These are phyloP conservation scores for Trichosporon ovoides DNA, from an alignment of 1,284 basidiomycete species.

Conservation along the genomic window DNA sequence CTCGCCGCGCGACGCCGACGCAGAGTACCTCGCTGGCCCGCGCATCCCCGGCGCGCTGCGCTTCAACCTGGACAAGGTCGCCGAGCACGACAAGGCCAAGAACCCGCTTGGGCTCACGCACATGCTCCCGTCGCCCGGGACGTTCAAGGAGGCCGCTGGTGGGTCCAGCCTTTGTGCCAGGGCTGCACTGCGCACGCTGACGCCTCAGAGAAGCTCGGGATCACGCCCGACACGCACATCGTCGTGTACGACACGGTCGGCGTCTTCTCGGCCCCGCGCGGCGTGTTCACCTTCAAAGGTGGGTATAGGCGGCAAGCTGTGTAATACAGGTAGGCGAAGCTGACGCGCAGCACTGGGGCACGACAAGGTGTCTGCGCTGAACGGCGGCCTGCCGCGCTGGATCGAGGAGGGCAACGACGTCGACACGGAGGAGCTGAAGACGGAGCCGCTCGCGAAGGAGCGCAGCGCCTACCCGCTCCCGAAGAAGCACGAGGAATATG, in stretches of 20 bases:
- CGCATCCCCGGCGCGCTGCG: slow-evolving; percentile 71
- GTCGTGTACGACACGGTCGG: slow-evolving; percentile 84
- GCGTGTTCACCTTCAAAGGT: slow-evolving; percentile 81
- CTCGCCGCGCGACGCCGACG: slow-evolving; percentile 36
- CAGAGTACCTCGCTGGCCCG: slow-evolving; percentile 44
- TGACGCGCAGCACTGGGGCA: slow-evolving; percentile 66
- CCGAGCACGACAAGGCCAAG: slow-evolving; percentile 52
- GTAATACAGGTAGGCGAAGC: too few species aligned
- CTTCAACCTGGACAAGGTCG: slow-evolving; percentile 71
- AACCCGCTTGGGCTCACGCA: slow-evolving; percentile 71
- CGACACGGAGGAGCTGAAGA: slow-evolving; percentile 51
- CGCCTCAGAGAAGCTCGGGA: slow-evolving; percentile 63
- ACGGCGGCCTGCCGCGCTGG: slow-evolving; percentile 86
- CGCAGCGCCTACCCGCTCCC: neutral
- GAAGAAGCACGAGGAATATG: slow-evolving; percentile 27
- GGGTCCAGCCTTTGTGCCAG: slow-evolving; percentile 40
- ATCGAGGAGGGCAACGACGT: slow-evolving; percentile 62
- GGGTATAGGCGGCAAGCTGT: slow-evolving; percentile 18
- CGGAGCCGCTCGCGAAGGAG: neutral
- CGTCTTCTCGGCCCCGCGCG: slow-evolving; percentile 82
- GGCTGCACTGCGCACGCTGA: slow-evolving; percentile 9
- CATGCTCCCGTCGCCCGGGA: slow-evolving; percentile 75
- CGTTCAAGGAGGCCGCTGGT: slow-evolving; percentile 79
- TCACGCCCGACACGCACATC: slow-evolving; percentile 70
- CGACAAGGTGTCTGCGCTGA: slow-evolving; percentile 71